phyloP scores from a whole-genome alignment of 768 basidiomycete genomes.

The Suillus bovinus region DNA sequence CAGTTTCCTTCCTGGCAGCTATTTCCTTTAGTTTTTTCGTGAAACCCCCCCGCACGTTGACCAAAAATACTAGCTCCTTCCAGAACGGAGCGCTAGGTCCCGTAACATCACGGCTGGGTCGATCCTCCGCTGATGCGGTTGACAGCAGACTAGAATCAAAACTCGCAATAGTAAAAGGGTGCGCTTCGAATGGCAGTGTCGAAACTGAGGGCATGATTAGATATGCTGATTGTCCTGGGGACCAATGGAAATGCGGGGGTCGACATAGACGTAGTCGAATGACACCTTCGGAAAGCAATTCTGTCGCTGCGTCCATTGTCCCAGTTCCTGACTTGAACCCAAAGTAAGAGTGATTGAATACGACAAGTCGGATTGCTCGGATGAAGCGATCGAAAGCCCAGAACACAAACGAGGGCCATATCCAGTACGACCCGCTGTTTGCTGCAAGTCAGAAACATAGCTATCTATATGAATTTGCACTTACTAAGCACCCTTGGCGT shows the following conservation, averaged over 20 bases:
- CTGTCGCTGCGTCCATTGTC: slow-evolving; percentile 38
- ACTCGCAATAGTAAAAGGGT: slow-evolving; percentile 65
- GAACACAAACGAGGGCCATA: slow-evolving; percentile 32
- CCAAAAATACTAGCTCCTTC: slow-evolving; percentile 55
- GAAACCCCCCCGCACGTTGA: slow-evolving; percentile 60
- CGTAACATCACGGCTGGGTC: background rate
- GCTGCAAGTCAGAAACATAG: background rate
- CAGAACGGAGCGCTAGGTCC: slow-evolving; percentile 13
- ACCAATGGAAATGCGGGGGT: slow-evolving; percentile 50
- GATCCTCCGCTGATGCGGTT: background rate
- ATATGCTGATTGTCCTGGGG: slow-evolving; percentile 55
- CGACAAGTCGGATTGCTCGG: slow-evolving; percentile 45
- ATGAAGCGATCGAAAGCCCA: slow-evolving; percentile 50
- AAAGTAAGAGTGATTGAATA: slow-evolving; percentile 45
- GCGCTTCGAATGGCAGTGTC: slow-evolving; percentile 47
- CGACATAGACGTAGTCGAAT: slow-evolving; percentile 47
- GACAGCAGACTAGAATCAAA: slow-evolving; percentile 29
- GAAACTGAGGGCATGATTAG: slow-evolving; percentile 51
- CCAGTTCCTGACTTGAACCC: slow-evolving; percentile 25
- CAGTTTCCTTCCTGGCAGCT: slow-evolving; percentile 29
- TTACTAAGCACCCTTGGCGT: slow-evolving; percentile 28
- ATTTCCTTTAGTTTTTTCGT: slow-evolving; percentile 47
- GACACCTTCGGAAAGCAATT: slow-evolving; percentile 46
- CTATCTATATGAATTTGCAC: background rate
- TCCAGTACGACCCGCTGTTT: slow-evolving; percentile 24